These are phyloP conservation scores for Ceratobasidium theobromae DNA, from an alignment of 1,284 basidiomycete genomes.

Conservation along the genomic window DNA sequence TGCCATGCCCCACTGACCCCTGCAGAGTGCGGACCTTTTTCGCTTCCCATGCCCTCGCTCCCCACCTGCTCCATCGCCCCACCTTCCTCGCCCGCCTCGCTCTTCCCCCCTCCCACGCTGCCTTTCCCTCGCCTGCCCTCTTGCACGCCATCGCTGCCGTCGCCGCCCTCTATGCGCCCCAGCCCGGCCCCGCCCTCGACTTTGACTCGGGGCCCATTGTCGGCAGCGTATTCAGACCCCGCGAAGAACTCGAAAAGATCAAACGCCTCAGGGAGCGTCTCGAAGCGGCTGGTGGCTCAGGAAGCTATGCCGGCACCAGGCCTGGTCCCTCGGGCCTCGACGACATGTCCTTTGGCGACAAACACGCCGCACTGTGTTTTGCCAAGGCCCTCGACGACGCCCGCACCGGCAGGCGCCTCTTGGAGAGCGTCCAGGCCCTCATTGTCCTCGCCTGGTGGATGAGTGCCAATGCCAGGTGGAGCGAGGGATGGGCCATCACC, in stretches of 20 bases:
- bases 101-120: constrained; percentile 45
- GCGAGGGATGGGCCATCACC: constrained; percentile 27
- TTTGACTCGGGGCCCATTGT: constrained; percentile 29
- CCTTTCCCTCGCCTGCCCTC: constrained; percentile 46
- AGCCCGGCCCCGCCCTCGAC: constrained; percentile 19
- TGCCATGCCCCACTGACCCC: not conserved
- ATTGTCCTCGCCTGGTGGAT: constrained; percentile 26
- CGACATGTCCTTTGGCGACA: constrained; percentile 20
- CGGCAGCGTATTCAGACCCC: constrained; percentile 22
- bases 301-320: constrained; percentile 1
- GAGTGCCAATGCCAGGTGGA: constrained; percentile 23
- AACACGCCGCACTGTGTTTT: constrained; percentile 24
- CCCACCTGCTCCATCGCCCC: constrained; percentile 42
- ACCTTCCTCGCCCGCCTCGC: constrained; percentile 44
- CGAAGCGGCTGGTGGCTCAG: constrained; percentile 5
- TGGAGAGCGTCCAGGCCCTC: constrained; percentile 13
- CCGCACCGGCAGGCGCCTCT: constrained; percentile 1
- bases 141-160: constrained; percentile 48
- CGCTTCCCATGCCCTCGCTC: constrained; percentile 42
- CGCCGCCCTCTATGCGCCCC: constrained; percentile 42
- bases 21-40: constrained; percentile 44
- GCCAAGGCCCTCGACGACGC: constrained; percentile 26
- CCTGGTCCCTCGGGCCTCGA: not conserved
- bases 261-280: constrained; percentile 4
- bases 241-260: constrained; percentile 20